phyloP scores from a whole-genome alignment of 1,284 basidiomycete genomes.

The Ustilago sp. region DNA sequence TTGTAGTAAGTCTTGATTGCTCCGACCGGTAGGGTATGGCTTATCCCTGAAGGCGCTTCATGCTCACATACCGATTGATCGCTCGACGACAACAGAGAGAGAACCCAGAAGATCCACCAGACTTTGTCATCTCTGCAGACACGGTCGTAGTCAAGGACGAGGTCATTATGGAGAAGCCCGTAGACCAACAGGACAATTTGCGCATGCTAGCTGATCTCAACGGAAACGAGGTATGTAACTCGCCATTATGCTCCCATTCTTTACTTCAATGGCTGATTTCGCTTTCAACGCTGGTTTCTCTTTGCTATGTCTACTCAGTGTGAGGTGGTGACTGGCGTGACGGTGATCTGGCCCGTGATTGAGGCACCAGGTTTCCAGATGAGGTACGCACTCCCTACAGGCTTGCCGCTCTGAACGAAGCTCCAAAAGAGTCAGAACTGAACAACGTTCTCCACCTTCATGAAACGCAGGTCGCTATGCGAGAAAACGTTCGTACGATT shows the following conservation, averaged over 20 bases:
- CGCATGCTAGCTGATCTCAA: constrained; percentile 89
- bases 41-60: background rate
- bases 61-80: background rate
- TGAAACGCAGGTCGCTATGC: constrained; percentile 47
- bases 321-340: constrained; percentile 66
- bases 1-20: constrained; percentile 47
- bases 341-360: constrained; percentile 82
- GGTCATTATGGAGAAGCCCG: constrained; percentile 86
- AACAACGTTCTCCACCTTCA: background rate
- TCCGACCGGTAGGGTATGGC: background rate
- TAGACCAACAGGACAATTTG: constrained; percentile 82
- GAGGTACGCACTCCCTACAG: constrained; percentile 73
- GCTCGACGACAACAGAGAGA: constrained; percentile 63
- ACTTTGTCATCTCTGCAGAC: constrained; percentile 83
- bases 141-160: constrained; percentile 64
- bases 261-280: background rate
- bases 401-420: background rate
- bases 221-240: constrained; percentile 40
- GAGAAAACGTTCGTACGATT: constrained; percentile 68
- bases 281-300: background rate
- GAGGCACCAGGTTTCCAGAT: constrained; percentile 86
- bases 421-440: background rate
- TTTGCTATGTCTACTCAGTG: constrained; percentile 35
- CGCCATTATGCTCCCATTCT: too few relatives aligned
- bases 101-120: constrained; percentile 85